phyloP scores from a whole-genome alignment of 345 rosid species.

The Eutrema japonicum region DNA sequence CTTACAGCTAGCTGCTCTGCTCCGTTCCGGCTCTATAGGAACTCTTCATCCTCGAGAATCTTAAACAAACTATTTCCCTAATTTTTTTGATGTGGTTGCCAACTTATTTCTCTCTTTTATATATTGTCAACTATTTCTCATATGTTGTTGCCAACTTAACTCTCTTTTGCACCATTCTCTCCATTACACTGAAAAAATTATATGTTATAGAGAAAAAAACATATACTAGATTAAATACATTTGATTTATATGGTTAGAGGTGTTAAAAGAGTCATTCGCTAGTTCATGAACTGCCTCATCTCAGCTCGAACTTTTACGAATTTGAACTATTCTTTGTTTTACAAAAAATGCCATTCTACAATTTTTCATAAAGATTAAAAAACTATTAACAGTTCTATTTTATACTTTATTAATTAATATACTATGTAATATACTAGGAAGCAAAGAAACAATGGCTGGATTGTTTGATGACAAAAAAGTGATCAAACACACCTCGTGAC shows the following conservation, averaged over 20 bases:
- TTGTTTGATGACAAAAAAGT: no score
- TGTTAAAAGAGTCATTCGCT: not conserved
- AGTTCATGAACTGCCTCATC: not conserved
- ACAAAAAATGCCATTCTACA: no score
- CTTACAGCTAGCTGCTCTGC: slow-evolving; percentile 39
- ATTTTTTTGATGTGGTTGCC: slow-evolving; percentile 24
- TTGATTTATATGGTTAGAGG: not conserved
- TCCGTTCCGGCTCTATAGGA: slow-evolving; percentile 37
- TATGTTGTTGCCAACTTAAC: not conserved
- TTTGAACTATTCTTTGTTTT: no score
- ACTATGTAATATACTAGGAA: no score
- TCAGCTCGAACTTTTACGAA: not conserved
- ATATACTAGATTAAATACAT: not conserved
- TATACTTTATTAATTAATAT: no score
- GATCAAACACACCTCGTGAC: no score
- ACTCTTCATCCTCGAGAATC: slow-evolving; percentile 35
- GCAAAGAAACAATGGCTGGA: no score
- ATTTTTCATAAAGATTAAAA: no score
- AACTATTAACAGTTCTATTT: no score
- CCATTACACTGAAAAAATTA: not conserved
- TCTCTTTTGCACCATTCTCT: no score
- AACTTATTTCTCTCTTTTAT: not conserved
- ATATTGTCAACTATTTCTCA: not conserved
- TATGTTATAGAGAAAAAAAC: not conserved
- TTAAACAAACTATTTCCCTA: slow-evolving; percentile 16